A percentile compares a stretch with the other conserved stretches of the same genome.
phyloP scores from a whole-genome alignment of 2,329 filamentous ascomycete genomes.

The Stachybotrys chlorohalonatus region DNA sequence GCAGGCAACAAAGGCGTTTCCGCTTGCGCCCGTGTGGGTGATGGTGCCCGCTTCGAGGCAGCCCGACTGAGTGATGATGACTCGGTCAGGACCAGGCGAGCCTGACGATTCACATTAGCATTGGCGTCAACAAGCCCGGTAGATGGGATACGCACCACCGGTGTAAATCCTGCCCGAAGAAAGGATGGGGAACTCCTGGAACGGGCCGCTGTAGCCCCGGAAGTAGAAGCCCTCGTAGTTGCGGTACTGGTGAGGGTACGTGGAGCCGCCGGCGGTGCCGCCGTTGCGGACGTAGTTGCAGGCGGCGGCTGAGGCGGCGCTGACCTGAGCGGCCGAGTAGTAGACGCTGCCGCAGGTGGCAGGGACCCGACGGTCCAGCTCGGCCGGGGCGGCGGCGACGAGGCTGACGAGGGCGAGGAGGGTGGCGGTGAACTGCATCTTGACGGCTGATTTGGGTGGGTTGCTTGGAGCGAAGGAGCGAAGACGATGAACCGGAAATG shows the following conservation, averaged over 20 bases:
- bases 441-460: conserved; percentile 1
- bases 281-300: conserved; percentile 13
- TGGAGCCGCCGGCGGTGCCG: conserved; percentile 17
- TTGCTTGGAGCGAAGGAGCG: background rate
- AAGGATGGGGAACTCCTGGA: conserved; percentile 29
- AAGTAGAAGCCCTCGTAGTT: conserved; percentile 29
- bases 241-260: conserved; percentile 29
- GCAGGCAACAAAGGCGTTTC: conserved; percentile 62
- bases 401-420: conserved; percentile 17
- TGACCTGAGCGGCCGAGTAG: conserved; percentile 17
- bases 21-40: conserved; percentile 61
- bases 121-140: accelerated
- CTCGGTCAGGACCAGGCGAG: conserved; percentile 54
- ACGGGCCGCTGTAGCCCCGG: conserved; percentile 19
- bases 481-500: background rate
- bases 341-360: conserved; percentile 19
- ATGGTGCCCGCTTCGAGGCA: conserved; percentile 54
- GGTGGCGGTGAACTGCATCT: conserved; percentile 15
- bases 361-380: conserved; percentile 11
- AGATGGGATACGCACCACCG: conserved; percentile 17
- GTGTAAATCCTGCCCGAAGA: conserved; percentile 20
- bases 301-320: conserved; percentile 16
- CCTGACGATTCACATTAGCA: conserved; percentile 9
- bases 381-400: conserved; percentile 16
- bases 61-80: conserved; percentile 47